These are phyloP conservation scores for Mallotus nudiflorus DNA, from an alignment of 345 rosid genomes.

Conservation along the genomic window DNA sequence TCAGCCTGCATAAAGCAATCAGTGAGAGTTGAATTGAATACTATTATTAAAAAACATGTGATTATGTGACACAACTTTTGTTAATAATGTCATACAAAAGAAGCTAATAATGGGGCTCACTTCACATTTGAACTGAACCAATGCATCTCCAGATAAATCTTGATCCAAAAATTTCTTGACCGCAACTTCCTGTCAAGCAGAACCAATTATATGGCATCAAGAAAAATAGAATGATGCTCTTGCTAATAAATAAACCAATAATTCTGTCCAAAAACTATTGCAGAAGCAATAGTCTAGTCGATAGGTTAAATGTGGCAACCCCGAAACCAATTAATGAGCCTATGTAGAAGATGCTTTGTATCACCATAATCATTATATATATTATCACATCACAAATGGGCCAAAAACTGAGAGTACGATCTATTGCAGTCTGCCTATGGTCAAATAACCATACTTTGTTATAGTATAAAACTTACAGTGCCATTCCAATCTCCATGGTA, in stretches of 20 bases:
- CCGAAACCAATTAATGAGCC: background rate
- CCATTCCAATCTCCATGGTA: slow-evolving; percentile 91
- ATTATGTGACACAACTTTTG: background rate
- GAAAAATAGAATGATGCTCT: background rate
- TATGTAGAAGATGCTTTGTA: too few species aligned
- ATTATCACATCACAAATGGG: too few species aligned
- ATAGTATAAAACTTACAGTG: slow-evolving; percentile 64
- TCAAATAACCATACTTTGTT: background rate
- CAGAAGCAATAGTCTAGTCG: background rate
- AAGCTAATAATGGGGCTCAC: slow-evolving; percentile 44
- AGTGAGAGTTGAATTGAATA: slow-evolving; percentile 10
- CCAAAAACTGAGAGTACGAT: background rate
- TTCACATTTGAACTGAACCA: slow-evolving; percentile 87
- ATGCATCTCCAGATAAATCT: slow-evolving; percentile 89
- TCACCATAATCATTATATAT: background rate
- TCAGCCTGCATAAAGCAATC: slow-evolving; percentile 56
- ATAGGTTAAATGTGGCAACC: background rate
- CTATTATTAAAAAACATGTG: background rate
- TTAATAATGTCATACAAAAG: background rate
- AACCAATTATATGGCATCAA: slow-evolving; percentile 12
- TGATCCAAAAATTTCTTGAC: slow-evolving; percentile 92
- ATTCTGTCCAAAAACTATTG: background rate
- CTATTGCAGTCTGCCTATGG: background rate
- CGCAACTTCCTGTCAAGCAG: slow-evolving; percentile 85
- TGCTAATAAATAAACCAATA: background rate